Evolutionary conservation across 441 rosid species (phyloP).

Genomic region (Flueggea neowawraea): DNA sequence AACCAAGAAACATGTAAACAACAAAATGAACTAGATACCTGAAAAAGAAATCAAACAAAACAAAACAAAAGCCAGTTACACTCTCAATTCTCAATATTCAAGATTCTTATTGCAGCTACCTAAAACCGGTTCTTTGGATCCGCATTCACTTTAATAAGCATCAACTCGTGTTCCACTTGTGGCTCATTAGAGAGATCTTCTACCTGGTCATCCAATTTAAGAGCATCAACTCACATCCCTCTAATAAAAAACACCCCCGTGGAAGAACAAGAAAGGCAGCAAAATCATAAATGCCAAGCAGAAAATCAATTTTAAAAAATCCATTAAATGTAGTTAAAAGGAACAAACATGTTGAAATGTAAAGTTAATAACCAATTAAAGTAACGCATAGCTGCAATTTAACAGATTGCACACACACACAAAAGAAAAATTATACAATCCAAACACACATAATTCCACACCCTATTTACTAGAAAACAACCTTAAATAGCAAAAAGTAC

Average conservation of each 20-base stretch:
- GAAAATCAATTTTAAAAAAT: no score
- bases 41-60: background rate
- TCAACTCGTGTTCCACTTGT: conserved; percentile 90
- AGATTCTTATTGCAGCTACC: conserved; percentile 31
- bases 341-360: no score
- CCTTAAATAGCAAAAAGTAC: no score
- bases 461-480: no score
- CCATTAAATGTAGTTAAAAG: no score
- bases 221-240: no score
- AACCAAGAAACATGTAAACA: conserved; percentile 4
- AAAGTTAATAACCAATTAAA: no score
- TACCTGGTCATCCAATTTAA: conserved; percentile 39
- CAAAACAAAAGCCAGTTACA: background rate
- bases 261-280: no score
- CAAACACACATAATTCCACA: background rate
- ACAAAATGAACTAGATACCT: background rate
- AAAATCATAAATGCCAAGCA: no score
- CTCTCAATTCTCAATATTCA: conserved; percentile 4
- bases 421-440: conserved; percentile 13
- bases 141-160: conserved; percentile 77
- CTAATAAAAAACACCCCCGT: no score
- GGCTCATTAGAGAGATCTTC: conserved; percentile 90
- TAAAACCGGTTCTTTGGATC: conserved; percentile 60
- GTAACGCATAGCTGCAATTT: no score
- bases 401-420: no score